phyloP scores from a whole-genome alignment of 805 yeast genomes.

The Schizosaccharomyces osmophilus region DNA sequence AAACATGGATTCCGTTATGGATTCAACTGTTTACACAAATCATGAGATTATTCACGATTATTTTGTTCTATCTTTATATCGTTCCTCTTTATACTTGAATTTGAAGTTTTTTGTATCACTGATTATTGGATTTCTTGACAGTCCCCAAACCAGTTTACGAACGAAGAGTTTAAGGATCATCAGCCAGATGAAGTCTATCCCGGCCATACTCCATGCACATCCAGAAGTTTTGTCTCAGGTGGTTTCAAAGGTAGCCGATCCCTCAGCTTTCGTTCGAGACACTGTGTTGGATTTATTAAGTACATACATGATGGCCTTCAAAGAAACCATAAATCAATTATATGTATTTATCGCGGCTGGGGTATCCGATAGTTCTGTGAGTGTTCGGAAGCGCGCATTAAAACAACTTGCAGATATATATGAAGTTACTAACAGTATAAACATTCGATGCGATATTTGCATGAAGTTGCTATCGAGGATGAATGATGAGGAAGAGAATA shows the following conservation, averaged over 20 bases:
- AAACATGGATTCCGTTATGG: neutral
- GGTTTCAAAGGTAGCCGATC: neutral
- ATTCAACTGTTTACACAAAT: neutral
- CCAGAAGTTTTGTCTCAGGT: slow-evolving; percentile 52
- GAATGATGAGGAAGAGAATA: neutral
- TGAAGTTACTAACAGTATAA: neutral
- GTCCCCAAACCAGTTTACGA: neutral
- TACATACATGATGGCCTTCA: neutral
- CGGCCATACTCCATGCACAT: slow-evolving; percentile 95
- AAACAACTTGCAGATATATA: neutral
- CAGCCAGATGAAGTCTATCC: slow-evolving; percentile 47
- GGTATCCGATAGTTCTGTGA: neutral
- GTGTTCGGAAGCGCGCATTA: neutral
- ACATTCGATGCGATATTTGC: neutral
- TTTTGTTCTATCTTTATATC: neutral
- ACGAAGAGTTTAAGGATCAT: neutral
- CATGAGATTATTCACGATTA: neutral
- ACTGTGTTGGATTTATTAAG: neutral
- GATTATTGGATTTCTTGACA: neutral
- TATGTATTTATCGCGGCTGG: neutral
- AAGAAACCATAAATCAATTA: neutral
- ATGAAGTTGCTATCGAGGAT: neutral
- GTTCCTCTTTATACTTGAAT: neutral
- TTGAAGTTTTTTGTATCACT: neutral
- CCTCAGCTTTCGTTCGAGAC: neutral